Evolutionary conservation across 2,329 filamentous ascomycete species (phyloP).

Genomic region (Colletotrichum limetticola): DNA sequence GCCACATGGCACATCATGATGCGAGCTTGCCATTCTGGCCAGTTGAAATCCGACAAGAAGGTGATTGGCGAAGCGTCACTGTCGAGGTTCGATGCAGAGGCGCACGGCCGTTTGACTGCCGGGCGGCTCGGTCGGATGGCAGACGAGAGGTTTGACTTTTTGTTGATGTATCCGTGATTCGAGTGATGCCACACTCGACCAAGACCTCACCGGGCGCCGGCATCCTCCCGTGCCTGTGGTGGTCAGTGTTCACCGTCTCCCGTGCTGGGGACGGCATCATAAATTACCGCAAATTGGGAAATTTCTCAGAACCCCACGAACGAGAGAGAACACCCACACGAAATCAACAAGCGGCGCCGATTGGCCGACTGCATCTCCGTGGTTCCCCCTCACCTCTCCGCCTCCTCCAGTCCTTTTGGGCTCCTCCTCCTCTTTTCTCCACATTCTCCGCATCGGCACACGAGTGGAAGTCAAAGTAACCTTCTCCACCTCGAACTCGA

Average conservation of each 20-base stretch:
- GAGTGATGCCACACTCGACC: background rate
- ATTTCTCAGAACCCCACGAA: constrained; percentile 8
- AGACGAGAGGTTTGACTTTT: background rate
- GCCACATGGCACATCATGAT: background rate
- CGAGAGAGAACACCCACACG: background rate
- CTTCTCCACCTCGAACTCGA: constrained; percentile 29
- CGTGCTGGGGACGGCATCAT: background rate
- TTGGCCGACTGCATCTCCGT: constrained; percentile 3
- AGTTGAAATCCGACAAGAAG: background rate
- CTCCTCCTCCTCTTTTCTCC: constrained; percentile 17
- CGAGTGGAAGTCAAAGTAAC: constrained; percentile 11
- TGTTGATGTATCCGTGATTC: background rate
- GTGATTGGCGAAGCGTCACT: constrained; percentile 7
- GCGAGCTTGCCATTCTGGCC: background rate
- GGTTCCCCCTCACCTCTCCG: constrained; percentile 19
- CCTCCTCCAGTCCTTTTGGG: constrained; percentile 2
- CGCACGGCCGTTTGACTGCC: background rate
- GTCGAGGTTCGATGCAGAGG: background rate
- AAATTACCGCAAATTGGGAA: constrained; percentile 17
- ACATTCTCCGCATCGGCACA: constrained; percentile 33
- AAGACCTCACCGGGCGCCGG: background rate
- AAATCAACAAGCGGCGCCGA: background rate
- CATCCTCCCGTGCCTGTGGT: background rate
- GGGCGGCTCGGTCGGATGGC: constrained; percentile 8
- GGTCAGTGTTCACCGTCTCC: background rate